These are phyloP conservation scores for Carex littledalei DNA, from an alignment of 176 grass and related monocot species.

Conservation along the genomic window DNA sequence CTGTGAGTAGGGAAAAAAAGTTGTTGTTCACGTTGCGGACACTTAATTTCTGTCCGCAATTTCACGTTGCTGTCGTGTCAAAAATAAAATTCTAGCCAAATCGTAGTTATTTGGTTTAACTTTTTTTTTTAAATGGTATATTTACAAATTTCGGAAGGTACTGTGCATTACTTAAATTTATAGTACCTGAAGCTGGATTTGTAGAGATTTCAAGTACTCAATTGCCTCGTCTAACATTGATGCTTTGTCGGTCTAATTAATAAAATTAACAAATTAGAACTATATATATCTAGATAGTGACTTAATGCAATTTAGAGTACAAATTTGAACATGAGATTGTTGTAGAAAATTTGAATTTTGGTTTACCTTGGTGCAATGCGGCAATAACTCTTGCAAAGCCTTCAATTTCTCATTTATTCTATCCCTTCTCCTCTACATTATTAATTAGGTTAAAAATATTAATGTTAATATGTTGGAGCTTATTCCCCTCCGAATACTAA, in stretches of 20 bases:
- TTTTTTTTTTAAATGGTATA: no score
- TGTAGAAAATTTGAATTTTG: neutral
- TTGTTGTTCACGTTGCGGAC: no score
- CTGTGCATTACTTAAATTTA: slow-evolving; percentile 16
- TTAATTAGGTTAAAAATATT: neutral
- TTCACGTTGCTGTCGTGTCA: no score
- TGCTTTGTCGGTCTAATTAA: slow-evolving; percentile 66
- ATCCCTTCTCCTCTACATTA: slow-evolving; percentile 60
- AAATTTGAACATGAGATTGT: neutral
- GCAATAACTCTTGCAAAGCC: slow-evolving; percentile 64
- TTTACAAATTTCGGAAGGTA: neutral
- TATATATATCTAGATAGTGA: neutral
- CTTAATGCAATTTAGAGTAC: neutral
- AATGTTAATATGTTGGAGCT: neutral
- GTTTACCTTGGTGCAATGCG: slow-evolving; percentile 65
- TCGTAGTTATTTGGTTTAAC: no score
- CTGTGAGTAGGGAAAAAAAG: no score
- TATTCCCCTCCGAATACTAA: neutral
- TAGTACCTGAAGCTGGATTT: slow-evolving; percentile 77
- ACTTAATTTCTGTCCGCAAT: no score
- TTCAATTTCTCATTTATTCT: slow-evolving; percentile 83
- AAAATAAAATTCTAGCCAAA: no score
- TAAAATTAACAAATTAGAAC: neutral
- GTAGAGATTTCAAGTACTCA: slow-evolving; percentile 69
- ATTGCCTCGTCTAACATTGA: slow-evolving; percentile 81